A percentile compares a stretch with the other conserved stretches of the same genome.
Evolutionary conservation across 768 basidiomycete genomes (phyloP).

Genomic region (Hortiboletus flavorubellus): DNA sequence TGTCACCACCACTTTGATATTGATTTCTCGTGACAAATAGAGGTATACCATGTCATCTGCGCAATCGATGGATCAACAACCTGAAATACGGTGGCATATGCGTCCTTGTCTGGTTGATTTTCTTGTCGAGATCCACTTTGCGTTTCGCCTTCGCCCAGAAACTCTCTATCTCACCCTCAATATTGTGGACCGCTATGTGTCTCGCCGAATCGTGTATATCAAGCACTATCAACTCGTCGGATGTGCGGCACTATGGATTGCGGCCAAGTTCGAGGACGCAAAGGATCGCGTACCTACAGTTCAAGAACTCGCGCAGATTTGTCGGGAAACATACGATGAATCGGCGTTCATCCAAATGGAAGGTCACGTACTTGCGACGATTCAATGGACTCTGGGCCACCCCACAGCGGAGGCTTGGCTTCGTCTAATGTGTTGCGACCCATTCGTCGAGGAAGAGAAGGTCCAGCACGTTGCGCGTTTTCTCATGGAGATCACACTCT

Average conservation of each 20-base stretch:
- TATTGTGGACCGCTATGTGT: conserved; percentile 98
- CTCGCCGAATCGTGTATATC: conserved; percentile 96
- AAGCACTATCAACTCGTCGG: conserved; percentile 99
- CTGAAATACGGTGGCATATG: conserved; percentile 99
- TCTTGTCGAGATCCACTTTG: conserved; percentile 97
- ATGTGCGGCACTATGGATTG: conserved; percentile 98
- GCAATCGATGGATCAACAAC: conserved; percentile 98
- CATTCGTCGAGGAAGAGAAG: conserved; percentile 77
- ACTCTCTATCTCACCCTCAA: conserved; percentile 98
- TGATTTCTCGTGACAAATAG: conserved; percentile 38
- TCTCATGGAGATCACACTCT: conserved; percentile 98
- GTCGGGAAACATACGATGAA: conserved; percentile 95
- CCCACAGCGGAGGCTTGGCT: conserved; percentile 99
- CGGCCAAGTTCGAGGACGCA: conserved; percentile 98
- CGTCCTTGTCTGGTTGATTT: conserved; percentile 98
- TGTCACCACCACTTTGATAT: background rate
- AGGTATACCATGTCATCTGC: conserved; percentile 85
- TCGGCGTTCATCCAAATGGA: conserved; percentile 99
- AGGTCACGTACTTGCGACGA: conserved; percentile 92
- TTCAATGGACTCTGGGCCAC: conserved; percentile 95
- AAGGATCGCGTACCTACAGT: conserved; percentile 98
- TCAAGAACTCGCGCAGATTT: conserved; percentile 90
- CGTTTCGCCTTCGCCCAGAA: conserved; percentile 96
- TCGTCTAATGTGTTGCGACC: conserved; percentile 73
- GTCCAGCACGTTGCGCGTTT: conserved; percentile 96